phyloP scores from a whole-genome alignment of 1,284 basidiomycete genomes.

The Ganoderma resinaceum region DNA sequence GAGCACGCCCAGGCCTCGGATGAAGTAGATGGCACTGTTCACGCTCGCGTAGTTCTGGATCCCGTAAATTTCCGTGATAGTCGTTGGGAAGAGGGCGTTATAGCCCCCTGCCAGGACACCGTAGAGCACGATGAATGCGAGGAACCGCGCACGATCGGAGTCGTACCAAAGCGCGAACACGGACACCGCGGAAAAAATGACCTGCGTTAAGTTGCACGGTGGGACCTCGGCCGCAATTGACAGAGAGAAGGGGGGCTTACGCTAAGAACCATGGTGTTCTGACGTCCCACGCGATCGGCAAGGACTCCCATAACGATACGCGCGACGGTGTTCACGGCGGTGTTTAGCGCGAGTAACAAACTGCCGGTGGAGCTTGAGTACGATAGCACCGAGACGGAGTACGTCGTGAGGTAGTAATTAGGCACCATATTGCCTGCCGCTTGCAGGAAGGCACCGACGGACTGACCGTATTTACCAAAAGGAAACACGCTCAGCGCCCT shows the following conservation, averaged over 20 bases:
- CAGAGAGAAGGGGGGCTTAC: conserved; percentile 34
- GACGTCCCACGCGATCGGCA: conserved; percentile 51
- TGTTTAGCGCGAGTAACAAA: conserved; percentile 50
- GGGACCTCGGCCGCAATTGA: neutral
- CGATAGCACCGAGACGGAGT: conserved; percentile 48
- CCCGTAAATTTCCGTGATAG: conserved; percentile 51
- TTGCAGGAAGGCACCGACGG: conserved; percentile 50
- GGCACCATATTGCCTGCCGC: conserved; percentile 55
- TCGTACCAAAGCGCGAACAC: conserved; percentile 49
- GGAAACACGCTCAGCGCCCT: neutral
- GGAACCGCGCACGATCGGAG: conserved; percentile 44
- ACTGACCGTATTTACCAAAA: conserved; percentile 33
- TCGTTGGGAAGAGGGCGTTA: conserved; percentile 51
- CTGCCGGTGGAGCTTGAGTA: conserved; percentile 48
- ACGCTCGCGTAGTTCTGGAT: conserved; percentile 50
- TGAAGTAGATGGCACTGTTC: conserved; percentile 50
- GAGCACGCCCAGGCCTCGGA: conserved; percentile 48
- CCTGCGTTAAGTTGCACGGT: conserved; percentile 34
- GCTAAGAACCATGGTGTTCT: conserved; percentile 52
- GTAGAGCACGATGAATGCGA: conserved; percentile 48
- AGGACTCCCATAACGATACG: conserved; percentile 51
- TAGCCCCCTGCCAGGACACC: conserved; percentile 51
- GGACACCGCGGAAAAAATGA: conserved; percentile 48
- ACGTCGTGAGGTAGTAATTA: conserved; percentile 51
- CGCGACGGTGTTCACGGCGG: conserved; percentile 51